A percentile compares a stretch with the other conserved stretches of the same genome.
Conservation (phyloP, 2,329 filamentous ascomycete genomes). For the Xylogone sp. region DNA sequence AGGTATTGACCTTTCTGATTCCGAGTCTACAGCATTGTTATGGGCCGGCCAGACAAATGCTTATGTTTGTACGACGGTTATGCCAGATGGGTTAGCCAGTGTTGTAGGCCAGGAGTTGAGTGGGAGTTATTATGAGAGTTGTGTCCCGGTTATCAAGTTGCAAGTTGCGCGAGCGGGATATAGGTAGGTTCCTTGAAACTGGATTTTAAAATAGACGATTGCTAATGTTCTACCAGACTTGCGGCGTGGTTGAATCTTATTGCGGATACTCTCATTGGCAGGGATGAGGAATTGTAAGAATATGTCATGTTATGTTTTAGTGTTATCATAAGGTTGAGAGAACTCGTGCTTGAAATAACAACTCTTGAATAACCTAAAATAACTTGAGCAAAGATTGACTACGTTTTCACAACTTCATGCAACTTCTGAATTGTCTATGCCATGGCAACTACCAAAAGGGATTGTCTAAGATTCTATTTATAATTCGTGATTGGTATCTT, state of each 20-base stretch:
- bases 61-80: constrained; percentile 57
- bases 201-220: not conserved
- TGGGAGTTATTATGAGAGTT: constrained; percentile 59
- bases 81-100: constrained; percentile 56
- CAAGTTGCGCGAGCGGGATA: constrained; percentile 67
- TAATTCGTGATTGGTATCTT: not conserved
- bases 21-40: constrained; percentile 50
- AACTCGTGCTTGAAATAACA: too few relatives aligned
- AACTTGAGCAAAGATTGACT: too few relatives aligned
- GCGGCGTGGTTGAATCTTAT: constrained; percentile 65
- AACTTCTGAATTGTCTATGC: too few relatives aligned
- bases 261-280: constrained; percentile 31
- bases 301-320: constrained; percentile 1
- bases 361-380: too few relatives aligned
- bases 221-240: constrained; percentile 33
- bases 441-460: too few relatives aligned
- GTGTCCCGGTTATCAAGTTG: constrained; percentile 60
- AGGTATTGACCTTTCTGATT: constrained; percentile 51
- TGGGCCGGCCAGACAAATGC: constrained; percentile 65
- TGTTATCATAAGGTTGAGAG: too few relatives aligned
- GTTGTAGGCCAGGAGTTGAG: constrained; percentile 58
- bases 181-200: constrained; percentile 31
- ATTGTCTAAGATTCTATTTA: too few relatives aligned
- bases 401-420: too few relatives aligned
- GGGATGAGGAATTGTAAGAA: constrained; percentile 14